These are phyloP conservation scores for Apophysomyces trapeziformis DNA, from an alignment of 371 early-diverging fungal genomes.

Conservation along the genomic window DNA sequence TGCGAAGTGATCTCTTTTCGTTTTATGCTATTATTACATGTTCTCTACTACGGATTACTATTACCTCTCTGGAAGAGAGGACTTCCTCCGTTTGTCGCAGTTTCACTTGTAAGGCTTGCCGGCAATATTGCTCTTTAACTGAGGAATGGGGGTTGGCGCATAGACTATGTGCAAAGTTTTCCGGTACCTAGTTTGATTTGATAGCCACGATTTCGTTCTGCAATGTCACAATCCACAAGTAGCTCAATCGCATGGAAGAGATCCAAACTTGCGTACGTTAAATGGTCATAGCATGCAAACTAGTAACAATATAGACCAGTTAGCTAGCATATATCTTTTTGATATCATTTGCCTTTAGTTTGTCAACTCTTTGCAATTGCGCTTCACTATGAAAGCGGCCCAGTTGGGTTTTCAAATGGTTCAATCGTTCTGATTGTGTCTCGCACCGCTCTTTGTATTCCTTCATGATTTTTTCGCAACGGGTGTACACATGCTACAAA, in stretches of 20 bases:
- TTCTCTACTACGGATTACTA: not conserved
- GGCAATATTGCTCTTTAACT: not conserved
- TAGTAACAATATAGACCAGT: not conserved
- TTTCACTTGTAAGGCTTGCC: not conserved
- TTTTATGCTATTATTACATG: not conserved
- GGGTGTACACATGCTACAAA: not conserved
- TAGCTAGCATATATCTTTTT: not conserved
- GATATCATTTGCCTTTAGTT: not conserved
- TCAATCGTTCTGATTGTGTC: too few species aligned
- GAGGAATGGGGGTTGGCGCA: too few species aligned
- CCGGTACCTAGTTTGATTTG: not conserved
- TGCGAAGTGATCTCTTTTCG: not conserved
- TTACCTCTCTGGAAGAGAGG: not conserved
- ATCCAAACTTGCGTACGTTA: not conserved
- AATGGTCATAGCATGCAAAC: not conserved
- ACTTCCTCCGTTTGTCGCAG: not conserved
- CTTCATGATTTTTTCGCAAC: not conserved
- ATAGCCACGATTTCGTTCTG: not conserved
- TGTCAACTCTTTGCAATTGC: too few species aligned
- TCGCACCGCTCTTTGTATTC: too few species aligned
- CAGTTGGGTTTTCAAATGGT: too few species aligned
- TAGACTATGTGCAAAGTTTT: too few species aligned
- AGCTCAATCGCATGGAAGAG: not conserved
- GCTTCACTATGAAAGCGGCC: too few species aligned
- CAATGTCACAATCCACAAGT: not conserved